A percentile compares a stretch with the other conserved stretches of the same genome.
Conservation (phyloP, 345 rosid genomes). For the Camelina hispida region DNA sequence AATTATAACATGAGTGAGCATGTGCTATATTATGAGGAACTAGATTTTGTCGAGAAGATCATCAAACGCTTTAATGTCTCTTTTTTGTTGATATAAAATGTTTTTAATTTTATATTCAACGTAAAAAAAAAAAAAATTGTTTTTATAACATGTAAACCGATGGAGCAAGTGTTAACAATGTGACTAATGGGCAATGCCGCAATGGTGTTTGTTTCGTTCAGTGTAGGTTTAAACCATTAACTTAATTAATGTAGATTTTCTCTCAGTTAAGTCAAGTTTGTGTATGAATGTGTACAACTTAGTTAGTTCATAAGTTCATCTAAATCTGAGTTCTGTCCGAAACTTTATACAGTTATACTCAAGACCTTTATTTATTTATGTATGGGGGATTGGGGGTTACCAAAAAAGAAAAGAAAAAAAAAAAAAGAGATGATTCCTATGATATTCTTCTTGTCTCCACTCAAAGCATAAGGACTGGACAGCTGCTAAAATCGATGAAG, state of each 20-base stretch:
- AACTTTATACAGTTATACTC: constrained; percentile 22
- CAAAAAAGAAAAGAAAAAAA: no score
- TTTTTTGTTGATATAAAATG: background rate
- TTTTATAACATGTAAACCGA: no score
- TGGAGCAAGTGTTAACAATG: background rate
- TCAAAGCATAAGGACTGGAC: constrained; percentile 29
- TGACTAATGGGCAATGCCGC: no score
- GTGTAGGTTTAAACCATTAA: background rate
- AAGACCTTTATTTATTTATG: constrained; percentile 14
- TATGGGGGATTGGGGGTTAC: background rate
- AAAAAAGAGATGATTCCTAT: constrained; percentile 37
- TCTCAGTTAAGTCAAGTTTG: background rate
- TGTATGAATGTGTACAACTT: background rate
- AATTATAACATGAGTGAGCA: background rate
- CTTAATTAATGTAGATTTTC: background rate
- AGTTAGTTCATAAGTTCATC: background rate
- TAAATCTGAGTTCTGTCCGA: constrained; percentile 23
- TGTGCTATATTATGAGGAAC: background rate
- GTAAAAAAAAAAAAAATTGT: no score
- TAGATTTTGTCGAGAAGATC: background rate
- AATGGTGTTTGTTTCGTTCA: background rate
- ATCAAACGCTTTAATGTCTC: background rate
- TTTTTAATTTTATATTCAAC: background rate
- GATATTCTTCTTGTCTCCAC: constrained; percentile 44
- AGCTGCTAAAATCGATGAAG: constrained; percentile 26